Conservation (phyloP, 805 yeast genomes). For the Ogataea trehalophila region DNA sequence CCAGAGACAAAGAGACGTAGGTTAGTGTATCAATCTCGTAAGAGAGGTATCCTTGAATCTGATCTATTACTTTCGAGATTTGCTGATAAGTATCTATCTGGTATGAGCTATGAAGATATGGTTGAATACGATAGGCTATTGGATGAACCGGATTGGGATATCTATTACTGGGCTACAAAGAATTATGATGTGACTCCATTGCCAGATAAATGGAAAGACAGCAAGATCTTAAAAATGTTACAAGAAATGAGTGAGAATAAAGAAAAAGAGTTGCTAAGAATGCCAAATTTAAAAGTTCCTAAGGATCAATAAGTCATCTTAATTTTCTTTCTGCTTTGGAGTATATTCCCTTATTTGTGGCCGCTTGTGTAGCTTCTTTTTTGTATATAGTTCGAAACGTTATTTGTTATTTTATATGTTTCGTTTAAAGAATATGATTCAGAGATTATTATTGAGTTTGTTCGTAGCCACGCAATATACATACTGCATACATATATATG, state of each 20-base stretch:
- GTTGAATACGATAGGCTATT: constrained; percentile 81
- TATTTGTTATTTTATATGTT: background rate
- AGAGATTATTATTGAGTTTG: background rate
- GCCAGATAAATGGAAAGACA: constrained; percentile 80
- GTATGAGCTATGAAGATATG: constrained; percentile 58
- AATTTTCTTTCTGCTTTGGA: no score
- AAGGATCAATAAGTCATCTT: background rate
- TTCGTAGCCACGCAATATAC: background rate
- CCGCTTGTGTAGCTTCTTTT: background rate
- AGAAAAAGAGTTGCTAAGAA: constrained; percentile 69
- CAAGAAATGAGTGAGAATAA: constrained; percentile 73
- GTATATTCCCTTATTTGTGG: background rate
- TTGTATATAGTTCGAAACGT: background rate
- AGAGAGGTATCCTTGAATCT: constrained; percentile 92
- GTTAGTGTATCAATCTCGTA: constrained; percentile 83
- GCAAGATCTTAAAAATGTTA: constrained; percentile 55
- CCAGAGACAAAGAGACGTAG: constrained; percentile 79
- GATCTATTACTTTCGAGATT: constrained; percentile 82
- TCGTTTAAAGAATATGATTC: background rate
- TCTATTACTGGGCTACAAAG: constrained; percentile 94
- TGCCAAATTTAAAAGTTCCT: constrained; percentile 61
- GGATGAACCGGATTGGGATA: constrained; percentile 98
- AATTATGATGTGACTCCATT: constrained; percentile 78
- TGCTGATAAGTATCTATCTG: constrained; percentile 66
- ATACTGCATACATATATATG: background rate